Conservation (phyloP, 495 filamentous ascomycete genomes). For the Margaritispora aquatica region DNA sequence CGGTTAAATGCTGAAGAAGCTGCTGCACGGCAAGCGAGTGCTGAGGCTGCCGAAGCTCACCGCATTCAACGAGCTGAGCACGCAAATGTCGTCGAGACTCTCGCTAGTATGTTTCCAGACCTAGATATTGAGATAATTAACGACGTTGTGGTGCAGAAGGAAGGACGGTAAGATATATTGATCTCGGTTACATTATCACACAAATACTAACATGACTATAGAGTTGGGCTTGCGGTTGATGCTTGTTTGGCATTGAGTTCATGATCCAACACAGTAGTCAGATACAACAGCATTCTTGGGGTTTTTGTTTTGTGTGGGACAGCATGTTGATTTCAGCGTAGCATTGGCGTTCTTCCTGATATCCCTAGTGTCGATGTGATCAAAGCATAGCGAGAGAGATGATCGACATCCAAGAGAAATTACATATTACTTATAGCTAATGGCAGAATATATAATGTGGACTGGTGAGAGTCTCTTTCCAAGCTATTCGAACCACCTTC, state of each 20-base stretch:
- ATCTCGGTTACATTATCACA: conserved; percentile 6
- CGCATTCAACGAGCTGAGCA: conserved; percentile 82
- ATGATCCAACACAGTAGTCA: conserved; percentile 1
- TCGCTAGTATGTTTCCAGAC: conserved; percentile 90
- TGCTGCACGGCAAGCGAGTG: conserved; percentile 88
- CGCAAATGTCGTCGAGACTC: conserved; percentile 81
- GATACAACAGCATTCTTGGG: not conserved
- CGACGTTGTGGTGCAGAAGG: conserved; percentile 87
- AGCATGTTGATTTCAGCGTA: conserved; percentile 21
- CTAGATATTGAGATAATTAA: conserved; percentile 87
- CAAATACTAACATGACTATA: conserved; percentile 29
- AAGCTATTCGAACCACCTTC: too few species aligned
- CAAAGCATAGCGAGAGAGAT: not conserved
- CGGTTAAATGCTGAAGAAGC: conserved; percentile 73
- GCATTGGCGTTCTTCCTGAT: conserved; percentile 15
- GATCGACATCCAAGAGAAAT: not conserved
- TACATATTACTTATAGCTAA: conserved; percentile 15
- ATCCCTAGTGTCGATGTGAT: conserved; percentile 2
- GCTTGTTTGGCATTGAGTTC: conserved; percentile 76
- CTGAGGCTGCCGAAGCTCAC: conserved; percentile 84
- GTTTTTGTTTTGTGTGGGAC: not conserved
- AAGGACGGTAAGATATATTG: conserved; percentile 65
- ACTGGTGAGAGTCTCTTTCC: too few species aligned
- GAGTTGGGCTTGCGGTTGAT: conserved; percentile 85
- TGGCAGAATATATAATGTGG: not conserved